Conservation (phyloP, 192 early-diverging fungal species). For the Bifiguratus adelaidae region DNA sequence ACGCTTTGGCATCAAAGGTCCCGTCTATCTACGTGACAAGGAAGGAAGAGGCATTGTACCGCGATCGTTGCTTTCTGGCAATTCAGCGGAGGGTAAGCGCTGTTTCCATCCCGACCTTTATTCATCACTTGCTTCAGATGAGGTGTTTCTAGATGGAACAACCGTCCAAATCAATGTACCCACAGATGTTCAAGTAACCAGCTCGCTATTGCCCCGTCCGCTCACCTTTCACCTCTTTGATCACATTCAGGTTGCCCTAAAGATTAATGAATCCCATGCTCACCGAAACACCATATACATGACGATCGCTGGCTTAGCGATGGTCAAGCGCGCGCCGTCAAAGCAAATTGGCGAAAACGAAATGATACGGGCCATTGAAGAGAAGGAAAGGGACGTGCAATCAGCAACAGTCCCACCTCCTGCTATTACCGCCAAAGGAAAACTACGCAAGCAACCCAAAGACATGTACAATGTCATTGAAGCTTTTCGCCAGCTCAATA, state of each 20-base stretch:
- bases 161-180: too few species aligned
- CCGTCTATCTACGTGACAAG: slow-evolving; percentile 55
- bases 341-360: slow-evolving; percentile 13
- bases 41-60: slow-evolving; percentile 41
- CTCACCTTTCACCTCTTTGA: slow-evolving; percentile 51
- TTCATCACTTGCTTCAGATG: background rate
- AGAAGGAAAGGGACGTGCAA: too few species aligned
- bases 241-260: slow-evolving; percentile 44
- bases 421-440: too few species aligned
- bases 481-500: too few species aligned
- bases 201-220: slow-evolving; percentile 16
- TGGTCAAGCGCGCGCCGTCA: background rate
- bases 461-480: too few species aligned
- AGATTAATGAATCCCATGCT: slow-evolving; percentile 45
- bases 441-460: too few species aligned
- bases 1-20: slow-evolving; percentile 56
- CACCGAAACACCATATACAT: slow-evolving; percentile 53
- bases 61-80: slow-evolving; percentile 43
- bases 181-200: slow-evolving; percentile 28
- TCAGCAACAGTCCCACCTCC: too few species aligned
- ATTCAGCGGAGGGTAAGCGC: slow-evolving; percentile 19
- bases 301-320: slow-evolving; percentile 42
- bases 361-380: slow-evolving; percentile 6
- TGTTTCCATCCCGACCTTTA: background rate
- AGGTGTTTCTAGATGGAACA: too few species aligned